Conservation (phyloP, 306 rosid genomes). For the Fragaria iinumae region DNA sequence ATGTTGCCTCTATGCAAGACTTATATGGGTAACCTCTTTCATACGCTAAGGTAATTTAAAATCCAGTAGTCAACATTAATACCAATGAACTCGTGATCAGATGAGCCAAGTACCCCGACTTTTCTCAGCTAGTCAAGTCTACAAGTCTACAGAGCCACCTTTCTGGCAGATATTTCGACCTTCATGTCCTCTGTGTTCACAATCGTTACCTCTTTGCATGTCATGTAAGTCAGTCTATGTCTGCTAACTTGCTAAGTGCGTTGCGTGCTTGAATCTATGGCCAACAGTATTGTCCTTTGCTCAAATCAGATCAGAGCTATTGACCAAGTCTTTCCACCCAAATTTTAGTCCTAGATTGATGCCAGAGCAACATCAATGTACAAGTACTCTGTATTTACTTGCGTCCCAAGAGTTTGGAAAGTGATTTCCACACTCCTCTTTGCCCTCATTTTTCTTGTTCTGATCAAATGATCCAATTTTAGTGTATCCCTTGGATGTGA, state of each 20-base stretch:
- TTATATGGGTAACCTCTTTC: background rate
- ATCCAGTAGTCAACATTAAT: background rate
- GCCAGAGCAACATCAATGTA: background rate
- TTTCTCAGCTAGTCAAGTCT: background rate
- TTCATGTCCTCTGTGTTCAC: background rate
- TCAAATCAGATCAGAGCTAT: background rate
- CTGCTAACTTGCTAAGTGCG: background rate
- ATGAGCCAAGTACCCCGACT: background rate
- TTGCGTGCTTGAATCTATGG: background rate
- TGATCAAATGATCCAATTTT: background rate
- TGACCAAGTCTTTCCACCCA: background rate
- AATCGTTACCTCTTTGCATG: background rate
- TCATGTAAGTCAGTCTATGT: background rate
- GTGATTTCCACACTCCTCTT: background rate
- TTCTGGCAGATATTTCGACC: background rate
- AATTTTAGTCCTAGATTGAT: background rate
- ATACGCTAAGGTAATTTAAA: background rate
- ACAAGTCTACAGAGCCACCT: background rate
- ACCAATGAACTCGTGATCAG: background rate
- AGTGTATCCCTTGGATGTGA: background rate
- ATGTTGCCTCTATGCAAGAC: background rate
- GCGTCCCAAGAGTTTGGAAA: background rate
- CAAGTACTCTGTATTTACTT: background rate
- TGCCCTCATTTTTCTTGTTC: background rate
- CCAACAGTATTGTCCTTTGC: background rate